Percentiles rank a stretch among this genome's conserved stretches.
Conservation (phyloP, 352 stramenopile genomes). For the Elongisporangium senticosum region DNA sequence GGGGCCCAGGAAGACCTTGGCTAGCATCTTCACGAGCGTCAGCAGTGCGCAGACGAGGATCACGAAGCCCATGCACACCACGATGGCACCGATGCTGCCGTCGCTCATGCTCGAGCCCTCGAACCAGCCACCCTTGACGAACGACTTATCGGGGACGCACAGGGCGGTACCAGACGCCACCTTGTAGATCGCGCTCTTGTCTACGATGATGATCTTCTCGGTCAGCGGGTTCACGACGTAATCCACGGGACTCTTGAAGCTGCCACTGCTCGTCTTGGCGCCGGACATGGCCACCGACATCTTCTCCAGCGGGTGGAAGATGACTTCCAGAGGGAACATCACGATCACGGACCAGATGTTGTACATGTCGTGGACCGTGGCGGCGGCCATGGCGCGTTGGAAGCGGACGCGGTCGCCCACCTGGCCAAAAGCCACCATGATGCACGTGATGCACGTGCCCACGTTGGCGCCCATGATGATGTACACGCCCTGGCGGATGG, state of each 20-base stretch:
- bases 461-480: slow-evolving; percentile 93
- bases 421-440: slow-evolving; percentile 88
- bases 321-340: slow-evolving; percentile 65
- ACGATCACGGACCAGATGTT: slow-evolving; percentile 84
- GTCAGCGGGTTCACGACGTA: slow-evolving; percentile 33
- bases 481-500: slow-evolving; percentile 80
- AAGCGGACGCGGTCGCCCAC: slow-evolving; percentile 68
- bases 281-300: slow-evolving; percentile 41
- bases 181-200: slow-evolving; percentile 34
- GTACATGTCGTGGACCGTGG: slow-evolving; percentile 74
- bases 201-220: slow-evolving; percentile 25
- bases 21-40: slow-evolving; percentile 43
- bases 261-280: slow-evolving; percentile 21
- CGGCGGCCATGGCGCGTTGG: slow-evolving; percentile 53
- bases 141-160: slow-evolving; percentile 21
- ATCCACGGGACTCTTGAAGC: slow-evolving; percentile 41
- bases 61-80: slow-evolving; percentile 36
- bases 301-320: slow-evolving; percentile 54
- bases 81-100: slow-evolving; percentile 37
- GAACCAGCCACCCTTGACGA: slow-evolving; percentile 38
- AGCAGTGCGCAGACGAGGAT: slow-evolving; percentile 44
- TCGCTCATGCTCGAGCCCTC: slow-evolving; percentile 24
- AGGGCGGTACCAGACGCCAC: slow-evolving; percentile 21
- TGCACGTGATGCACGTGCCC: slow-evolving; percentile 86
- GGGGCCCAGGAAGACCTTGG: slow-evolving; percentile 68